A percentile compares a stretch with the other conserved stretches of the same genome.
phyloP scores from a whole-genome alignment of 129 eudicot genomes.

The Lactuca sativa region DNA sequence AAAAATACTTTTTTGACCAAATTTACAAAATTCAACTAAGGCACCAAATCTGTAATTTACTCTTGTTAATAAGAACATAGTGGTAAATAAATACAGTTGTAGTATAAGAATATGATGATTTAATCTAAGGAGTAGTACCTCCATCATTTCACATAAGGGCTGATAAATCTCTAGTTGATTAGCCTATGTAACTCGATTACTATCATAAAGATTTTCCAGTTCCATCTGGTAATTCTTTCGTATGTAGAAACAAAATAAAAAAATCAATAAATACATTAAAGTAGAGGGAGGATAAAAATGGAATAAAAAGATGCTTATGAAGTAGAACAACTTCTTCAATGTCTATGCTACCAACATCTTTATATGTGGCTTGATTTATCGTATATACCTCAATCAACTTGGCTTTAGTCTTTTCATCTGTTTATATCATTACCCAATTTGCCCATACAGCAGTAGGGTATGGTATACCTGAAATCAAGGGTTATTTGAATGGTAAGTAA shows the following conservation, averaged over 20 bases:
- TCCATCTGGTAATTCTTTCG: constrained; percentile 68
- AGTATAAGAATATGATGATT: neutral
- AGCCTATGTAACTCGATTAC: constrained; percentile 28
- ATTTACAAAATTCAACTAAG: neutral
- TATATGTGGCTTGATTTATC: constrained; percentile 82
- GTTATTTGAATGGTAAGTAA: constrained; percentile 84
- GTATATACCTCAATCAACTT: constrained; percentile 71
- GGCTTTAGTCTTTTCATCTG: constrained; percentile 91
- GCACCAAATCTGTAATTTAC: neutral
- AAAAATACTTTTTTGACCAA: too few species aligned
- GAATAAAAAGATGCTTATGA: constrained; percentile 49
- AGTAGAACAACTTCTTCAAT: constrained; percentile 59
- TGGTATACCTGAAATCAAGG: constrained; percentile 98
- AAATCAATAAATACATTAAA: neutral
- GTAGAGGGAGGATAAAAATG: neutral
- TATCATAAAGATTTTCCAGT: constrained; percentile 42
- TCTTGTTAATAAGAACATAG: neutral
- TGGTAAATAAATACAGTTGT: constrained; percentile 1
- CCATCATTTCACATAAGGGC: constrained; percentile 76
- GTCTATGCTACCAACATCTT: neutral
- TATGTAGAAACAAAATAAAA: constrained; percentile 25
- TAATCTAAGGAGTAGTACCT: constrained; percentile 41
- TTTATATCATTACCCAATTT: constrained; percentile 76
- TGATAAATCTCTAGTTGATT: constrained; percentile 45
- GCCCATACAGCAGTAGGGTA: constrained; percentile 99